Evolutionary conservation across 352 stramenopile genomes (phyloP), one percentile per base, ranked within the genome.

Genomic region (Phytophthora macrochlamydospora): DNA sequence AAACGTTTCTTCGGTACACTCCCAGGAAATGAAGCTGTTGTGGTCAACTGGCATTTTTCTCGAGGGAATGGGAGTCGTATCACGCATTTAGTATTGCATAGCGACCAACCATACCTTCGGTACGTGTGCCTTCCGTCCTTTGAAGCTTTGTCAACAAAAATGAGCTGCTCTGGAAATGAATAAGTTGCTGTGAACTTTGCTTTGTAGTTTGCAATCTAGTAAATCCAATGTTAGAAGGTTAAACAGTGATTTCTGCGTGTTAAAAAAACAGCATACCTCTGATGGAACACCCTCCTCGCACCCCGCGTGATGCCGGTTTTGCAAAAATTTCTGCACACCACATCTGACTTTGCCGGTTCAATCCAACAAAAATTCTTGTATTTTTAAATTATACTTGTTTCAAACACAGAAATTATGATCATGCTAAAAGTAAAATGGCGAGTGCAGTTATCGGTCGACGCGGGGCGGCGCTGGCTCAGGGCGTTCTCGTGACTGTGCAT

Each of bases 401-500:
- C 18, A 24, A 24, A 24, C 0, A 24, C 18, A 24, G 18, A 24
- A 24, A 24, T 24, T 24, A 24, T 24, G 18, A 24, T 24, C 18
- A 24, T 24, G 18, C 18, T 24, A 24, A 24, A 24, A 24, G 0
- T 24, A 24, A 24, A 24, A 87, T 88, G 79, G 82, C 82, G 42
- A 79, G 71, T 12, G 76, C 78, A 12, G 69, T 55, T 14, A 71
- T 89, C 24, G 79, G 84, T 35, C 77, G 70, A 7, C 76, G 72
- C 50, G 78, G 79, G 46, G 62, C 69, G 0, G 51, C 70, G 44
- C 62, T 91, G 56, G 69, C 82, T 8, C 75, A 76, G 44, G 75
- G 81, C 30, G 69, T 89, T 13, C 67, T 93, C 30, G 65, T 93
- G 11, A 89, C 82, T 1, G 79, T 93, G 40, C 80, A 89, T 68